A percentile compares a stretch with the other conserved stretches of the same genome.
These are phyloP conservation scores for Vitis rupestris DNA, from an alignment of 164 flowering plant species.

Conservation along the genomic window DNA sequence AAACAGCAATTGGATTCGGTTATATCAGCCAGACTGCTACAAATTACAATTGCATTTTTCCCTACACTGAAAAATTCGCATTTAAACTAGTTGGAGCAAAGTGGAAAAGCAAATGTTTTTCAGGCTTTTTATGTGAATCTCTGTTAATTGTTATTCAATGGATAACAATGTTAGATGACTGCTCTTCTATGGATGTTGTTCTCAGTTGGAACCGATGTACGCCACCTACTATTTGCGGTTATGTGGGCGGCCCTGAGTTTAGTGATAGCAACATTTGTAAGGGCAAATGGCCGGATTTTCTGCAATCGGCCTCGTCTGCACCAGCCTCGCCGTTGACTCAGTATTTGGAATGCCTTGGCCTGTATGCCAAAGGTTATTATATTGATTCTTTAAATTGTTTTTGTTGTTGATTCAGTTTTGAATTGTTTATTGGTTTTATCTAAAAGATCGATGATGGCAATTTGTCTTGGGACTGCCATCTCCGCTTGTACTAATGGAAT, in stretches of 20 bases:
- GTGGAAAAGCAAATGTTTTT: too few species aligned
- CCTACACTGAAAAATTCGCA: too few species aligned
- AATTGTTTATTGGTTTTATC: neutral
- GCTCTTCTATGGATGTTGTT: neutral
- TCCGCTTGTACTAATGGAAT: too few species aligned
- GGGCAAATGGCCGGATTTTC: slow-evolving; percentile 78
- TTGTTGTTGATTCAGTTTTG: neutral
- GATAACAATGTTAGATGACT: neutral
- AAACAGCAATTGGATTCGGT: too few species aligned
- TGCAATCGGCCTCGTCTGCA: slow-evolving; percentile 91
- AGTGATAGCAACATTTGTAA: slow-evolving; percentile 56
- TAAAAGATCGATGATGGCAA: too few species aligned
- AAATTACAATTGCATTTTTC: too few species aligned
- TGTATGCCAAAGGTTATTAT: neutral
- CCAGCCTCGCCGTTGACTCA: slow-evolving; percentile 40
- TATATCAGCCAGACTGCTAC: too few species aligned
- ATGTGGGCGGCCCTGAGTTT: slow-evolving; percentile 74
- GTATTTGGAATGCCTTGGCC: neutral
- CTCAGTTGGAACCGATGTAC: slow-evolving; percentile 53
- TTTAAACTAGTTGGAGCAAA: too few species aligned
- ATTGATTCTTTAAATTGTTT: neutral
- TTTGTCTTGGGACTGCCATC: neutral
- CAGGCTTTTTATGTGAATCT: neutral
- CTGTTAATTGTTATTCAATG: neutral
- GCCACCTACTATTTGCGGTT: slow-evolving; percentile 63